These are phyloP conservation scores for Kingdonia uniflora DNA, from an alignment of 164 flowering plant species.

Conservation along the genomic window DNA sequence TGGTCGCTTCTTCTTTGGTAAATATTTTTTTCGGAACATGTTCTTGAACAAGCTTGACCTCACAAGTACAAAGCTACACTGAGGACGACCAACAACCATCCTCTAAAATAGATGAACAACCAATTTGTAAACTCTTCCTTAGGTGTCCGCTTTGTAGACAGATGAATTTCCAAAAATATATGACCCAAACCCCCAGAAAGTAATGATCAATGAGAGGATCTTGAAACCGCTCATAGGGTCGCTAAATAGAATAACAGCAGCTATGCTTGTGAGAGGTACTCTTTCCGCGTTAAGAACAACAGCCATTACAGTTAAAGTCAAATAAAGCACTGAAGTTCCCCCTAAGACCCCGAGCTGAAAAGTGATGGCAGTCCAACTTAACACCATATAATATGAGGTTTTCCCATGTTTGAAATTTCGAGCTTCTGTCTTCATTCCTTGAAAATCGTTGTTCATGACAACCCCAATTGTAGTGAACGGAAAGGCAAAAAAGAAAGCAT, in stretches of 20 bases:
- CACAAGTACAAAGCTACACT: no score
- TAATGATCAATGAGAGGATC: conserved; percentile 66
- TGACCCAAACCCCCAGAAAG: conserved; percentile 82
- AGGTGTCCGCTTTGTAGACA: conserved; percentile 19
- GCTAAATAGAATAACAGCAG: conserved; percentile 59
- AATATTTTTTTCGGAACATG: no score
- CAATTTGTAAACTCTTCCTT: no score
- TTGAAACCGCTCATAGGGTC: conserved; percentile 94
- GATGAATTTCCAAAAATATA: conserved; percentile 55
- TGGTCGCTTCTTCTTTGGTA: no score
- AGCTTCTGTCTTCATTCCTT: conserved; percentile 59
- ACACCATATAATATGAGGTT: conserved; percentile 45
- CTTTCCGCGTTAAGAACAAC: conserved; percentile 81
- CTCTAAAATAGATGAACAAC: no score
- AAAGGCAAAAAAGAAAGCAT: conserved; percentile 77
- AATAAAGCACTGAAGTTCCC: conserved; percentile 54
- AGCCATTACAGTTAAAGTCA: conserved; percentile 77
- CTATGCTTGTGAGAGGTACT: conserved; percentile 81
- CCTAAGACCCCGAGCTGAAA: conserved; percentile 85
- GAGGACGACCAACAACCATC: no score
- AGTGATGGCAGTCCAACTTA: conserved; percentile 65
- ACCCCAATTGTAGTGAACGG: conserved; percentile 68
- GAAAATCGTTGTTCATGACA: conserved; percentile 44
- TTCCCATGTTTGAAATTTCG: conserved; percentile 48
- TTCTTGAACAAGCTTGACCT: no score